phyloP scores from a whole-genome alignment of 2,329 filamentous ascomycete species.

The Aspergillus tanneri region DNA sequence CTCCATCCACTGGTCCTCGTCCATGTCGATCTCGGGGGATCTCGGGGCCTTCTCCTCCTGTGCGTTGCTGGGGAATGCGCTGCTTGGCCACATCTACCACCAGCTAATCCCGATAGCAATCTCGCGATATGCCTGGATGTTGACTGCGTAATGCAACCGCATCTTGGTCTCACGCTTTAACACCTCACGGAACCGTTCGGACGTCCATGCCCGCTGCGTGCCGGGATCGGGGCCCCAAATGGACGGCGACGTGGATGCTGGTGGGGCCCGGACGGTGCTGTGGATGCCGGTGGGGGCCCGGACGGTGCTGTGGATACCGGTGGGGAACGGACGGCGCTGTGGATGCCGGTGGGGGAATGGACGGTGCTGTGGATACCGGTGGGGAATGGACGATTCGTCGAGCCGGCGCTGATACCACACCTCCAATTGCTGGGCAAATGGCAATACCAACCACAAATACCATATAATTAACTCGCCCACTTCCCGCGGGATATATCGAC shows the following conservation, averaged over 20 bases:
- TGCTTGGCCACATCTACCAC: constrained; percentile 6
- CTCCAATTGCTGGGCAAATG: neutral
- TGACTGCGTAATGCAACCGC: neutral
- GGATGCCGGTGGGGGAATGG: neutral
- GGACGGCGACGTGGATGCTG: no score
- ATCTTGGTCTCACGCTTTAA: neutral
- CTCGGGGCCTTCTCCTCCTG: neutral
- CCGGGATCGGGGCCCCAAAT: neutral
- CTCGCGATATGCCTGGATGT: neutral
- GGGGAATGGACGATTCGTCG: no score
- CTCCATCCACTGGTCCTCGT: constrained; percentile 5
- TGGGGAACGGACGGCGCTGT: neutral
- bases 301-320: neutral
- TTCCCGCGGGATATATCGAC: neutral
- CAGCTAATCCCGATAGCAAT: constrained; percentile 14
- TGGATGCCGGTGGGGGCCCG: neutral
- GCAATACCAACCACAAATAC: constrained; percentile 2
- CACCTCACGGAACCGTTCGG: neutral
- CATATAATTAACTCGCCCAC: constrained; percentile 7
- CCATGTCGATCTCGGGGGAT: neutral
- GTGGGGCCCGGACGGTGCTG: no score
- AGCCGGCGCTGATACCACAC: no score
- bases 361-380: neutral
- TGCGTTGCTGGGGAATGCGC: constrained; percentile 4
- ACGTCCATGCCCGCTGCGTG: neutral